Evolutionary conservation across 2,329 filamentous ascomycete genomes (phyloP), one percentile per base, ranked within the genome.

Genomic region (Cryoendolithus antarcticus): DNA sequence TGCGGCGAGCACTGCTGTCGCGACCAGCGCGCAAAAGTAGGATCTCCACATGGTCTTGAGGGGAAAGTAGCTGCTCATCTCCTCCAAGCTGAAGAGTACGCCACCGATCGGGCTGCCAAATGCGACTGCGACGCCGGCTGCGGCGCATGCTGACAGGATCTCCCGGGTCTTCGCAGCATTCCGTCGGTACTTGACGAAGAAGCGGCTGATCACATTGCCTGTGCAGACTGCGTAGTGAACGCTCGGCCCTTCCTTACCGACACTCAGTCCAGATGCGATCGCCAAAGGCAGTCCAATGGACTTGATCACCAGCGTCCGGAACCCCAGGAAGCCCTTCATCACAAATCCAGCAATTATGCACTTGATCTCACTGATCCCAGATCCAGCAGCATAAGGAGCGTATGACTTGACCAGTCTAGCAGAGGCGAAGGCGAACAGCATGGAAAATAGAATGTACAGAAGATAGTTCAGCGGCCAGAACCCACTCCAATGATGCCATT

Each of bases 221-320:
- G 88, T 94, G 56, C 91, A 96, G 5, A 96, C 91, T 3, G 91
- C 91, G 57, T 96, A 98, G 61, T 98, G 91, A n/a, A 98, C 91
- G 61, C 88, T 95, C 0, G 91, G 91, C 0, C 91, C 91, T 64
- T 98, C 91, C 57, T 98, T 98, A 39, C 91, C 91, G 8, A 98
- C 86, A 0, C 86, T 94, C 15, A 98, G 66, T 2, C 91, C 91
- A 1, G 88, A 95, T 9, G 83, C 88, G 58, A 98, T 98, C 32
- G 89, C 84, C 33, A 98, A 68, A 1, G 91, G 91, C 34, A 98
- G 68, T 15, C 82, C 84, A 40, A 96, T 75, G 0, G 86, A 93
- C 64, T 98, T 98, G 65, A 98, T 96, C 44, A 91, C 61, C 27
- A 98, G 68, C 4, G 91, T 96, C 75, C 86, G 86, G 52, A 81